These are phyloP conservation scores for Emericellopsis terricola DNA, from an alignment of 495 filamentous ascomycete species.

Conservation along the genomic window DNA sequence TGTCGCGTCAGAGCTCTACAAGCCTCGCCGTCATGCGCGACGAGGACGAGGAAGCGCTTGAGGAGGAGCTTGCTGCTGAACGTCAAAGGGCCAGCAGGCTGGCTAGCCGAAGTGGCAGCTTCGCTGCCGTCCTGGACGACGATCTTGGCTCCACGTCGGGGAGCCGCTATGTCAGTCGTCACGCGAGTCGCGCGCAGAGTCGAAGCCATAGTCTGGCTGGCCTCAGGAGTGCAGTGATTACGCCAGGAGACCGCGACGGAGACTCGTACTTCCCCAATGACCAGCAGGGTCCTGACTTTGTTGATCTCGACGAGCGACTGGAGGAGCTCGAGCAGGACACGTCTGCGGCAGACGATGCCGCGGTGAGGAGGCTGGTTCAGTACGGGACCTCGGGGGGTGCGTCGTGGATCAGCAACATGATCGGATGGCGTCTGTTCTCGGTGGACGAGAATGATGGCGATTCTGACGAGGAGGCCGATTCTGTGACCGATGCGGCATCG, in stretches of 20 bases:
- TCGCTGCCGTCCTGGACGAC: constrained; percentile 11
- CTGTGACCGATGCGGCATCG: constrained; percentile 25
- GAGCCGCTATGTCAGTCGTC: constrained; percentile 26
- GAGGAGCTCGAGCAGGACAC: constrained; percentile 22
- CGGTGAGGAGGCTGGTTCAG: constrained; percentile 32
- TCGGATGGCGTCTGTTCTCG: constrained; percentile 63
- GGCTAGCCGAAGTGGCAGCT: constrained; percentile 16
- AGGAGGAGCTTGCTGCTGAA: constrained; percentile 22
- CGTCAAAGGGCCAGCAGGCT: constrained; percentile 14
- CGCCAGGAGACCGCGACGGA: background rate
- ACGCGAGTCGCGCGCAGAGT: constrained; percentile 20
- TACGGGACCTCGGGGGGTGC: constrained; percentile 52
- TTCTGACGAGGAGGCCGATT: constrained; percentile 22
- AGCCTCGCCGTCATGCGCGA: constrained; percentile 37
- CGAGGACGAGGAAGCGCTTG: constrained; percentile 26
- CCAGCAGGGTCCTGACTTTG: constrained; percentile 41
- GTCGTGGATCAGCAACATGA: constrained; percentile 53
- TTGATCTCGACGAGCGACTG: constrained; percentile 31
- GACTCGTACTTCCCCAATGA: constrained; percentile 30
- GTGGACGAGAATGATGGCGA: constrained; percentile 28
- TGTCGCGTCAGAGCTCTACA: constrained; percentile 52
- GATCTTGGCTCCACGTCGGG: constrained; percentile 22
- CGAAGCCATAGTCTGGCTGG: constrained; percentile 8
- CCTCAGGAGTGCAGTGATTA: constrained; percentile 13
- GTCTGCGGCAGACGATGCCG: constrained; percentile 32